Conservation (phyloP, 2,329 filamentous ascomycete genomes). For the Sporothrix brunneoviolacea region DNA sequence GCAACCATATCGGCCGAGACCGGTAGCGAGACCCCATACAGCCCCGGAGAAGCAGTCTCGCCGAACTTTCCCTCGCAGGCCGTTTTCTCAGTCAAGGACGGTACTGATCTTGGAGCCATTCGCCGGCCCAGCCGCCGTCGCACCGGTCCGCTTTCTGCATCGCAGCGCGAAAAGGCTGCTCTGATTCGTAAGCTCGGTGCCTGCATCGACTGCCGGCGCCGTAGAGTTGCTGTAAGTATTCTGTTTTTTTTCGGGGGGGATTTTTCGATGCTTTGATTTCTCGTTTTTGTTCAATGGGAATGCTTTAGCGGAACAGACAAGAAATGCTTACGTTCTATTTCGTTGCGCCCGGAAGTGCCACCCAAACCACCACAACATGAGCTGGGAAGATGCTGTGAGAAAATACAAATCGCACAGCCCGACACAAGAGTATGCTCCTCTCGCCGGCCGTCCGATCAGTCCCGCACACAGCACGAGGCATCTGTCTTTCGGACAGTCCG, state of each 20-base stretch:
- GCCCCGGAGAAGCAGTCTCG: conserved; percentile 40
- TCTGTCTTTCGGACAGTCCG: conserved; percentile 35
- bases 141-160: conserved; percentile 51
- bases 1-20: conserved; percentile 34
- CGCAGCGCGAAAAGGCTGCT: conserved; percentile 53
- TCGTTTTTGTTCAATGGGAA: neutral
- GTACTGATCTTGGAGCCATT: conserved; percentile 45
- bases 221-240: conserved; percentile 13
- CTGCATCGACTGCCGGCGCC: conserved; percentile 40
- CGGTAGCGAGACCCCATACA: conserved; percentile 44
- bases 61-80: conserved; percentile 40
- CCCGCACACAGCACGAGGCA: conserved; percentile 32
- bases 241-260: neutral
- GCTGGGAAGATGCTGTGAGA: conserved; percentile 51
- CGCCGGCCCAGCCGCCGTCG: conserved; percentile 51
- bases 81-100: conserved; percentile 51
- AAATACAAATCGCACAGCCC: conserved; percentile 51
- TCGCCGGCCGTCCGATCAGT: conserved; percentile 31
- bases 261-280: neutral
- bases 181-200: conserved; percentile 53
- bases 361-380: conserved; percentile 54
- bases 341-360: conserved; percentile 39
- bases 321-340: conserved; percentile 7
- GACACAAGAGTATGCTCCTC: conserved; percentile 42
- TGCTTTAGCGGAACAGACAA: neutral